Evolutionary conservation across 768 basidiomycete species (phyloP), one percentile per base, ranked within the genome.

Genomic region (Cyclocybe aegerita): DNA sequence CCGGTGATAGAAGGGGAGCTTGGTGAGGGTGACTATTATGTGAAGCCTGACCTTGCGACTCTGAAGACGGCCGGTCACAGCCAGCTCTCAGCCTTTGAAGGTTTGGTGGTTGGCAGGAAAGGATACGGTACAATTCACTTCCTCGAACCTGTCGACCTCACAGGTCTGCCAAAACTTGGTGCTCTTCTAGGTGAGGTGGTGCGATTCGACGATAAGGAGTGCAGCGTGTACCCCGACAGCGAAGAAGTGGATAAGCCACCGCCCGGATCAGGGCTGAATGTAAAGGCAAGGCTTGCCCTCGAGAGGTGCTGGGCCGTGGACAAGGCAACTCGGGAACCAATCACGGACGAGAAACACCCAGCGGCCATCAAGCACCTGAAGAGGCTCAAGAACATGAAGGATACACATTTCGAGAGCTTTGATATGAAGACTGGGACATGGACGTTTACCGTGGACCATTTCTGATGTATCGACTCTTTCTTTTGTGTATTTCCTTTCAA

Each of bases 391-490:
- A 79, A 75, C 46, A 93, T 95, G 80, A 85, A 86, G 65, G 86
- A 88, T 48, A 98, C 95, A 36, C 80, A 80, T 42, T 98, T 94
- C 60, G 85, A 90, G 64, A 71, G 70, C 61, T 98, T 90, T 66
- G 87, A 93, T 50, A 77, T 83, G 47, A 75, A 75, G 59, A 83
- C 85, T 60, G 97, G 97, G 45, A 86, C 81, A 68, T 98, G 96
- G 96, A 88, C 84, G 43, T 98, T 99, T 71, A 83, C 78, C 30
- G 97, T 98, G 54, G 86, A 93, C 64, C 93, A 96, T 72, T 99
- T 98, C 75, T 92, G 69, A 79, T 49, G n/a, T 50, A 41, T 43
- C 47, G 42, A 23, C 29, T 17, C 38, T 52, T 54, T 46, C 46
- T 43, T 35, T 47, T 45, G 37, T 49, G 23, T 52, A 36, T 43